Conservation (phyloP, 257 asterid species). For the Rauvolfia tetraphylla region DNA sequence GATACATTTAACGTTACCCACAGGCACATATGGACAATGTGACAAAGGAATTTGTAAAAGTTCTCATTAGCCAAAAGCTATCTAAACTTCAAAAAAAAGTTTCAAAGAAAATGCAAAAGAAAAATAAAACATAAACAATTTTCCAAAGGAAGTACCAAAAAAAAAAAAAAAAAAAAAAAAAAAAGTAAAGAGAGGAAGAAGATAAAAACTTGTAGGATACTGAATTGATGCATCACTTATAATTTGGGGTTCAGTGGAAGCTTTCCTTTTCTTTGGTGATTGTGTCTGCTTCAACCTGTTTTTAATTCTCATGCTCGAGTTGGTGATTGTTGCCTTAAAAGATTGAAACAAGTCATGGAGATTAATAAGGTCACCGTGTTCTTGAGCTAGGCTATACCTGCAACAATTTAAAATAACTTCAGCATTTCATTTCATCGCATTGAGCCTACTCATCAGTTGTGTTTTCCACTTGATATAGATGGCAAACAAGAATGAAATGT, state of each 20-base stretch:
- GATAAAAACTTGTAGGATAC: constrained; percentile 55
- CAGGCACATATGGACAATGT: background rate
- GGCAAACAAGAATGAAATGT: background rate
- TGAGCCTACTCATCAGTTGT: background rate
- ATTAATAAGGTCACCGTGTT: constrained; percentile 92
- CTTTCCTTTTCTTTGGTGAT: constrained; percentile 72
- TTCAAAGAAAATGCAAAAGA: background rate
- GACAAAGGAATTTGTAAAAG: background rate
- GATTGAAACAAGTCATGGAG: constrained; percentile 91
- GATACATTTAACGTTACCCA: background rate
- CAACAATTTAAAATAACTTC: constrained; percentile 12
- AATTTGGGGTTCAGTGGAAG: constrained; percentile 26
- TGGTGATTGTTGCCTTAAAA: constrained; percentile 54
- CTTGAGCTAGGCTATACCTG: constrained; percentile 88
- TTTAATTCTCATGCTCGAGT: constrained; percentile 36
- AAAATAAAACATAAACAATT: background rate
- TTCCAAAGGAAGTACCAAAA: background rate
- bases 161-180: too few relatives aligned
- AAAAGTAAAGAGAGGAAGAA: constrained; percentile 9
- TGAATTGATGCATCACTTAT: constrained; percentile 63
- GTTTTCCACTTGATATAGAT: background rate
- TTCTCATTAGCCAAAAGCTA: background rate
- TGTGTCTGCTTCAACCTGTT: constrained; percentile 45
- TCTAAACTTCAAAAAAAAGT: background rate
- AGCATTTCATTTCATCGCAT: background rate